Evolutionary conservation across 139 green algal species (phyloP).

Genomic region (Picochlorum sp.): DNA sequence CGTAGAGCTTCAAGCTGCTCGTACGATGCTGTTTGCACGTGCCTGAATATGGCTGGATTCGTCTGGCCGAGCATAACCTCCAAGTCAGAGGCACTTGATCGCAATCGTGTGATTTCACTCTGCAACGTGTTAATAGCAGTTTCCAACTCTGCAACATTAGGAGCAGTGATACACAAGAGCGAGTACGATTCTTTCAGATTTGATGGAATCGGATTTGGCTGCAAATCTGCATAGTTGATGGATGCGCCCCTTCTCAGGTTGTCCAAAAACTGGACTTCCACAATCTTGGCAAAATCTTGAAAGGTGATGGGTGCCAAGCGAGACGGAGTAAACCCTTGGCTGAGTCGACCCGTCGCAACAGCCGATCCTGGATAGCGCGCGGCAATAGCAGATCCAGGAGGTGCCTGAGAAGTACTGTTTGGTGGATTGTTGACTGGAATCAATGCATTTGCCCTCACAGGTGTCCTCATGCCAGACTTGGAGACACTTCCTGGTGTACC

Average conservation of each 20-base stretch:
- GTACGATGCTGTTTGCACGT: constrained; percentile 22
- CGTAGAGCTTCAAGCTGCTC: constrained; percentile 45
- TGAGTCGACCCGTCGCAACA: constrained; percentile 5
- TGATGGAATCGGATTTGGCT: constrained; percentile 25
- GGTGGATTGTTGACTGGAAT: constrained; percentile 2
- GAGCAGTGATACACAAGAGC: constrained; percentile 24
- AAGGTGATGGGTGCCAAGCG: constrained; percentile 35
- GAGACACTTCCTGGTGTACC: background rate
- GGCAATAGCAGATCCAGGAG: constrained; percentile 14
- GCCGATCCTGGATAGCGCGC: constrained; percentile 18
- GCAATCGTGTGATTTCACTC: constrained; percentile 29
- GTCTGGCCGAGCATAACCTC: constrained; percentile 36
- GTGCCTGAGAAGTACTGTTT: background rate
- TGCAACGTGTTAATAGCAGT: constrained; percentile 43
- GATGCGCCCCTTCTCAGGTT: constrained; percentile 65
- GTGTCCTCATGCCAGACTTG: constrained; percentile 3
- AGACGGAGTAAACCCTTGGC: constrained; percentile 14
- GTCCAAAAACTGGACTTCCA: constrained; percentile 69
- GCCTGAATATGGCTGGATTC: constrained; percentile 49
- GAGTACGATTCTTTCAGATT: constrained; percentile 37
- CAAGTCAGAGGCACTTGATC: constrained; percentile 23
- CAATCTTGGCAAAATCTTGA: constrained; percentile 54
- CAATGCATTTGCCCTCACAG: constrained; percentile 5
- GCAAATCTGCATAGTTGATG: constrained; percentile 54
- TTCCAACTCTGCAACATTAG: constrained; percentile 29